These are phyloP conservation scores for Detonula confervacea DNA, from an alignment of 352 stramenopile species.

Conservation along the genomic window DNA sequence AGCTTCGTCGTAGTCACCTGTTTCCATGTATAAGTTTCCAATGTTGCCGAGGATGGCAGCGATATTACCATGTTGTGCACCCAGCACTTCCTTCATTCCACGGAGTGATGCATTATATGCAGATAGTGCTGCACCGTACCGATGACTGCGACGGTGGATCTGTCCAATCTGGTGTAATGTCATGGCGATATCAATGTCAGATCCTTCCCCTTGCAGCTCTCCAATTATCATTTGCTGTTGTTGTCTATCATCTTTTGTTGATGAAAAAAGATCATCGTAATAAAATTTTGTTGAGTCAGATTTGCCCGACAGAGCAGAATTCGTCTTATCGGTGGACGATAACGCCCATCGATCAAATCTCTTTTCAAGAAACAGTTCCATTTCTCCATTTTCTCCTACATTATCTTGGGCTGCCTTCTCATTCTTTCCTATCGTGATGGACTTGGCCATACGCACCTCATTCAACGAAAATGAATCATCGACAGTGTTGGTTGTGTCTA, in stretches of 20 bases:
- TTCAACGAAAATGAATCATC: slow-evolving; percentile 53
- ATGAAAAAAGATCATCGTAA: slow-evolving; percentile 54
- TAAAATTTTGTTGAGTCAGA: slow-evolving; percentile 47
- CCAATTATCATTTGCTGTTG: background rate
- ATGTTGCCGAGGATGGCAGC: slow-evolving; percentile 84
- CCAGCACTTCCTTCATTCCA: slow-evolving; percentile 79
- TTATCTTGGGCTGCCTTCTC: slow-evolving; percentile 1
- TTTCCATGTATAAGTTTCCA: slow-evolving; percentile 85
- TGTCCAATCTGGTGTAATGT: slow-evolving; percentile 82
- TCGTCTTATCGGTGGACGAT: background rate
- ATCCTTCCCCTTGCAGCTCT: slow-evolving; percentile 23
- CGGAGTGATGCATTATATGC: slow-evolving; percentile 73
- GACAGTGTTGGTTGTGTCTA: slow-evolving; percentile 22
- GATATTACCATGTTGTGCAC: slow-evolving; percentile 72
- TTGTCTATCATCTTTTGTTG: background rate
- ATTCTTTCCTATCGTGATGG: slow-evolving; percentile 23
- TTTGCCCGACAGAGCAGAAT: too few species aligned
- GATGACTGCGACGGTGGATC: slow-evolving; percentile 62
- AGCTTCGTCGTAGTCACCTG: slow-evolving; percentile 75
- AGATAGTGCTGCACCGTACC: slow-evolving; percentile 66
- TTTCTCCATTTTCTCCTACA: slow-evolving; percentile 50
- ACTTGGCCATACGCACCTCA: slow-evolving; percentile 50
- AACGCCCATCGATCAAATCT: slow-evolving; percentile 51
- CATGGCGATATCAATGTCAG: slow-evolving; percentile 77
- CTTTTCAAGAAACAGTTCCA: slow-evolving; percentile 64